Evolutionary conservation across 768 basidiomycete species (phyloP), one percentile per base, ranked within the genome.

Genomic region (Boletus tomentosulus): DNA sequence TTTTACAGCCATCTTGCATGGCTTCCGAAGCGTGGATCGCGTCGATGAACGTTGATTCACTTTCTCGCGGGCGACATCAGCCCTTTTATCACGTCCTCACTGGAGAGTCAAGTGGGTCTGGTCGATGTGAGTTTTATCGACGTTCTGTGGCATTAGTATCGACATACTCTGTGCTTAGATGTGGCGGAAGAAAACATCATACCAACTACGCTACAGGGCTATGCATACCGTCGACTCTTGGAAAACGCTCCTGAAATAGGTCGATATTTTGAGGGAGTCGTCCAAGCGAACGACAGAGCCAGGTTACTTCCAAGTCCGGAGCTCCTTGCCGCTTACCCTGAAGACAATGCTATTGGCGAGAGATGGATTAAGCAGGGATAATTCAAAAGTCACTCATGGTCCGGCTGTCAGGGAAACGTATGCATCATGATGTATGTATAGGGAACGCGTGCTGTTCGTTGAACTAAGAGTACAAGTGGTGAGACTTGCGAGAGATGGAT

Each of bases 1-100:
- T 42, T 34, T 35, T 54, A 12, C 28, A 69, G 68, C 50, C 67
- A 12, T 60, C 57, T 12, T 82, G 80, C 57, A 67, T 60, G 53
- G 73, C 74, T 12, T 59, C 68, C 9, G 74, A 76, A 44, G 67
- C 59, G 25, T 81, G 78, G 79, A 78, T 77, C 11, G 47, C 41
- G 15, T 62, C 69, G 28, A 80, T 79, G 78, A 59, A 63, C 24
- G 70, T 81, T 1, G 69, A 76, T 54, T 54, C 58, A 10, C 67
- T 82, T 15, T 39, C 62, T 27, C 59, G 68, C 22, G 78, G 80
- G 19, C 64, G 73, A 24, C 56, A 74, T 42, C 81, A 83, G 51
- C 79, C 81, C 2, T 82, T 81, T 56, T 83, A 83, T 57, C 64
- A 68, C 30, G 62, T 72, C 34, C 54, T 75, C 39, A 61, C 70